Base-by-base conservation (phyloP, 495 filamentous ascomycete species). In the Podospora bellae-mahoneyi region DNA sequence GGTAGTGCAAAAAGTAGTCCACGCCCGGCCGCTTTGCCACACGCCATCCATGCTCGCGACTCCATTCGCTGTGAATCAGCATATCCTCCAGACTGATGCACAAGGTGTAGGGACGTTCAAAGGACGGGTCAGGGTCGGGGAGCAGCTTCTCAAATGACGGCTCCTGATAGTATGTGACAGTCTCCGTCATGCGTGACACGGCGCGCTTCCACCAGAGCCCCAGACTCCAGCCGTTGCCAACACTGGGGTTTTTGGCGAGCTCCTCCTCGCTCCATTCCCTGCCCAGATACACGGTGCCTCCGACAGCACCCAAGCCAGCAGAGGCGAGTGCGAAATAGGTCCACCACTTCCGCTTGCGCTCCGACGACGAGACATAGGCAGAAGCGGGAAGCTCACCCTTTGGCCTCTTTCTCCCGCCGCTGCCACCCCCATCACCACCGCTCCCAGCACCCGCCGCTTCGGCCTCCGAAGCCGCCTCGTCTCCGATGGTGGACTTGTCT, bases 1-100 rank as follows among this genome's bases (percentile, higher is more conserved):
- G 84, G 76, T 99, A 99, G 74, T 91, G 92, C 64, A 99, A 78
- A 82, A 99, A 98, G 83, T 99, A 99, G 81, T 99, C 95, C 59
- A 97, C 85, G 55, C 95, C 95, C 30, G 95, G 95, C 44, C 95
- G 88, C 81, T 99, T 99, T 56, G 95, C 95, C 71, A 94, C 86
- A 66, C 94, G 88, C 94, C 95, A 99, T 30, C 95, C 95, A 72
- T 97, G 91, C 72, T 98, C 90, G 62, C 93, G 87, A 23, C 87
- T 87, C 95, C 95, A 99, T 73, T 96, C 91, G 76, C 90, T 93
- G 79, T 97, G 94, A 44, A 99, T 87, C 30, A 98, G 84, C 71
- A 99, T 81, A 79, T 98, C 95, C 80, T 99, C 96, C 72, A 99
- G 79, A 78, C 91, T 93, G 70, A 99, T 82, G 18, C 96, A 92